Conservation (phyloP, 768 basidiomycete species). For the Leccinum fibrillosum region DNA sequence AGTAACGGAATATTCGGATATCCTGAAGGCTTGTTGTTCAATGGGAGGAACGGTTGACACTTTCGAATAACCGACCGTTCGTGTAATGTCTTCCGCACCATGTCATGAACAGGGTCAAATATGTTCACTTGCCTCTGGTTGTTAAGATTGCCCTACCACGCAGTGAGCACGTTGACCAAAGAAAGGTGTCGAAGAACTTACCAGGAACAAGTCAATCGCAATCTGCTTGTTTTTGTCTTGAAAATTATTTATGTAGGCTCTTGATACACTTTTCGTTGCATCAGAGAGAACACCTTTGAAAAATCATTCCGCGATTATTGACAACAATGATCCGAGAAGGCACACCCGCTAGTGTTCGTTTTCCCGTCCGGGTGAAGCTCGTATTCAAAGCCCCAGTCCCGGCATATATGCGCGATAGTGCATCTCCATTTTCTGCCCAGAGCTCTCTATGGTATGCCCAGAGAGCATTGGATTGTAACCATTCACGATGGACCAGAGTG, state of each 20-base stretch:
- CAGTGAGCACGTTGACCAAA: constrained; percentile 3
- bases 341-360: constrained; percentile 83
- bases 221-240: constrained; percentile 92
- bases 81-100: constrained; percentile 68
- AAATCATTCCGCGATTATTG: neutral
- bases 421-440: constrained; percentile 97
- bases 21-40: constrained; percentile 37
- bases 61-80: constrained; percentile 48
- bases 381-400: constrained; percentile 94
- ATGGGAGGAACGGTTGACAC: neutral
- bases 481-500: constrained; percentile 70
- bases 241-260: constrained; percentile 98
- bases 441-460: constrained; percentile 90
- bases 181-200: constrained; percentile 35
- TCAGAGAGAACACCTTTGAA: constrained; percentile 81
- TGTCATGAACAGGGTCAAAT: constrained; percentile 91
- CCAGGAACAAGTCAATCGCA: constrained; percentile 95
- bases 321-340: neutral
- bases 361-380: constrained; percentile 92
- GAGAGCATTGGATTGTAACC: constrained; percentile 62
- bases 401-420: constrained; percentile 90
- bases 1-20: constrained; percentile 80
- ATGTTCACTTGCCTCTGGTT: constrained; percentile 86
- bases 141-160: constrained; percentile 80
- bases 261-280: constrained; percentile 92